Evolutionary conservation across 2,329 filamentous ascomycete genomes (phyloP), one percentile per base, ranked within the genome.

Genomic region (Colletotrichum coccodes): DNA sequence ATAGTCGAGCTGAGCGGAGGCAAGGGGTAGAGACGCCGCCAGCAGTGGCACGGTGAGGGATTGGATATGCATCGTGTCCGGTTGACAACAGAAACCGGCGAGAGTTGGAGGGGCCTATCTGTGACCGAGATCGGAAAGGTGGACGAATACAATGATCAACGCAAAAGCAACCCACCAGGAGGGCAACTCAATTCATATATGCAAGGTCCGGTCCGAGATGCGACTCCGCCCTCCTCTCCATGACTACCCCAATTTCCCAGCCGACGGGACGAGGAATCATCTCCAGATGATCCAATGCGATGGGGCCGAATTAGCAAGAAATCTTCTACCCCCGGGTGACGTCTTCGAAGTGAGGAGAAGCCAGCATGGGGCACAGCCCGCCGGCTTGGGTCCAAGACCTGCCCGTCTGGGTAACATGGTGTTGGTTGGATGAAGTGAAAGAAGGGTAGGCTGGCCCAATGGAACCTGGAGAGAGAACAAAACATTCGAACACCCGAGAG

Each of bases 1-100:
- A 46, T 80, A 75, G 72, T 87, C 77, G 16, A 89, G 82, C 70
- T 83, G 81, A 30, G 73, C 78, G 7, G 75, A 72, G 38, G 72
- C 74, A n/a, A 77, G 38, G 12, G 70, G 79, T 75, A 70, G 72
- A 62, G 66, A 74, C 49, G 72, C 74, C 56, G 76, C 73, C 38
- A 79, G 71, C 28, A 77, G 57, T 38, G 74, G 63, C n/a, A 76
- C 62, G 23, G 75, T 56, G 46, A 73, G 23, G 44, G 70, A 59
- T 52, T 70, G 64, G 47, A 72, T 53, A 54, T 60, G 69, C 76
- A 78, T 78, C 16, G 38, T 73, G 54, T 30, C 32, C 59, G 32
- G 16, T 30, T 46, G 63, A 21, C 26, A 34, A 38, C 30, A 38
- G 18, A 32, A 40, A 28, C 40, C 23, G 23, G 28, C 40, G 30